Percentiles rank a stretch among this genome's conserved stretches.
phyloP scores from a whole-genome alignment of 2,329 filamentous ascomycete genomes.

The Cercospora sp. region DNA sequence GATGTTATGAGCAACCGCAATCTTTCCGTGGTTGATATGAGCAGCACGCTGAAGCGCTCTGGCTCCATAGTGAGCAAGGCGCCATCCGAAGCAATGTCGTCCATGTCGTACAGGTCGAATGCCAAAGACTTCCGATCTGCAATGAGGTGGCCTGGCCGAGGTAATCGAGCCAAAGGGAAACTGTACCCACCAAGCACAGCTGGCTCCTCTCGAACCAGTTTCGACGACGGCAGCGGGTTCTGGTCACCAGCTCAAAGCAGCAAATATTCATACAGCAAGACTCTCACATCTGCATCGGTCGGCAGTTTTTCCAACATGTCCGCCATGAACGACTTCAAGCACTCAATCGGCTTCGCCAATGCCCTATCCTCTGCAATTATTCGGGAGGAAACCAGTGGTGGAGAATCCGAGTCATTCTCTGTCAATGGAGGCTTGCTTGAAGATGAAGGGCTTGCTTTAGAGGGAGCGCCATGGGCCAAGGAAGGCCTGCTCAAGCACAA shows the following conservation, averaged over 20 bases:
- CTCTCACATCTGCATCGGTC: constrained; percentile 86
- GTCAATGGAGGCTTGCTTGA: constrained; percentile 62
- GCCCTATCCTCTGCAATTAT: constrained; percentile 96
- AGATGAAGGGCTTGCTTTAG: constrained; percentile 87
- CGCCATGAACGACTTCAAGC: constrained; percentile 69
- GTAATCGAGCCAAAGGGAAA: constrained; percentile 78
- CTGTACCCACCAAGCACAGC: constrained; percentile 76
- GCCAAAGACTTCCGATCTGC: constrained; percentile 63
- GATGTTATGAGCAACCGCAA: constrained; percentile 38
- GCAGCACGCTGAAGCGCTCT: constrained; percentile 65
- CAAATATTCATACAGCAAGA: constrained; percentile 87
- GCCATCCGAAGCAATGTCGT: constrained; percentile 73
- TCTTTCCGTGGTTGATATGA: constrained; percentile 64
- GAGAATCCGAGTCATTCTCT: constrained; percentile 40
- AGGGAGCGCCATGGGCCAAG: constrained; percentile 96
- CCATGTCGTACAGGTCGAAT: constrained; percentile 64
- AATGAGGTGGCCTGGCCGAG: constrained; percentile 70
- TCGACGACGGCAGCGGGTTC: constrained; percentile 85
- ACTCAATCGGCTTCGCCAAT: constrained; percentile 96
- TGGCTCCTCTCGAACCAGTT: constrained; percentile 87
- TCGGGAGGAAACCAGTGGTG: constrained; percentile 69
- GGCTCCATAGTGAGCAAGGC: constrained; percentile 92
- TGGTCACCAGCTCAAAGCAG: constrained; percentile 93
- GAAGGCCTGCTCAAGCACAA: constrained; percentile 96
- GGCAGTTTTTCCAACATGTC: constrained; percentile 82